A percentile compares a stretch with the other conserved stretches of the same genome.
Conservation (phyloP, 2,329 filamentous ascomycete genomes). For the Penicillium sp. region DNA sequence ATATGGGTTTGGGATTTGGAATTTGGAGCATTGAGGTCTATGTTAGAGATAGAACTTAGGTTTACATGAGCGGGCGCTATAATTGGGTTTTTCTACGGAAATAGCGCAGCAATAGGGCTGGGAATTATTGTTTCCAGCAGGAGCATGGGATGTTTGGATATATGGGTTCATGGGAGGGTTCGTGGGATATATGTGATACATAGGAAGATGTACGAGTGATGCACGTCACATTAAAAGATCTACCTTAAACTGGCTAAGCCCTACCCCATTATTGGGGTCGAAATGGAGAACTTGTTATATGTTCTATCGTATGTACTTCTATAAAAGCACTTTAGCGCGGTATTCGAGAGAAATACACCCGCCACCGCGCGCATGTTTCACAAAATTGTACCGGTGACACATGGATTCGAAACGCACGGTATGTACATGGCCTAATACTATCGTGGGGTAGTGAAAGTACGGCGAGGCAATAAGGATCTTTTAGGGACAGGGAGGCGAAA, state of each 20-base stretch:
- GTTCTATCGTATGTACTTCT: too few species aligned
- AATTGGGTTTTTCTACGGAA: not conserved
- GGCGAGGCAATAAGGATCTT: not conserved
- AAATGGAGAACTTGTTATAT: too few species aligned
- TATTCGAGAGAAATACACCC: too few species aligned
- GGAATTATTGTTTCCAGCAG: not conserved
- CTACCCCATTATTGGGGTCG: not conserved
- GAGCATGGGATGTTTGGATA: not conserved
- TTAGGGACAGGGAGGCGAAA: not conserved
- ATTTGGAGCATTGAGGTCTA: not conserved
- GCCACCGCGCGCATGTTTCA: not conserved
- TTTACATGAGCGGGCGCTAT: not conserved
- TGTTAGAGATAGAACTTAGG: not conserved
- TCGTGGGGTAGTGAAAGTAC: not conserved
- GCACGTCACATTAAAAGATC: not conserved
- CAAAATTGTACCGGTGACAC: not conserved
- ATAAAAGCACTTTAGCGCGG: too few species aligned
- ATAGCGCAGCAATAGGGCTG: not conserved
- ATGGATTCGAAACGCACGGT: not conserved
- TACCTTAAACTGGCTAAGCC: not conserved
- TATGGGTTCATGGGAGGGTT: not conserved
- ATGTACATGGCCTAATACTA: not conserved
- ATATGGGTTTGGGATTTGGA: not conserved
- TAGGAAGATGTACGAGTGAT: not conserved
- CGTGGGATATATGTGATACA: not conserved